Percentiles rank a stretch among this genome's conserved stretches.
Conservation (phyloP, 2,329 filamentous ascomycete genomes). For the Dactylonectria macrodidyma region DNA sequence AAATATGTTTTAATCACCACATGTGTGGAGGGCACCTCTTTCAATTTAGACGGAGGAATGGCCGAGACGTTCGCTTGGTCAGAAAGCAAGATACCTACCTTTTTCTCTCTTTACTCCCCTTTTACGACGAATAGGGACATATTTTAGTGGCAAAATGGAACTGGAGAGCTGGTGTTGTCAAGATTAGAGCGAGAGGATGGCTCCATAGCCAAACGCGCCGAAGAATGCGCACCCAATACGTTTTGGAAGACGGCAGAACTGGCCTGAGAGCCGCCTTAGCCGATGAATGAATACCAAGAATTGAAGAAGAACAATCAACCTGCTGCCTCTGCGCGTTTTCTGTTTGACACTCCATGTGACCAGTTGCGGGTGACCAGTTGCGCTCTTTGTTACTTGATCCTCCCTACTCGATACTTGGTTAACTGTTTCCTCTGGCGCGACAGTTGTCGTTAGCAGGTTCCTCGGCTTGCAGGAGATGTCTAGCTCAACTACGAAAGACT, state of each 20-base stretch:
- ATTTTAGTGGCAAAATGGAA: constrained; percentile 23
- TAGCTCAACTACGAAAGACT: background rate
- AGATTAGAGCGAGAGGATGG: constrained; percentile 35
- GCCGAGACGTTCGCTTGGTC: constrained; percentile 39
- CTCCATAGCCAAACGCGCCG: constrained; percentile 35
- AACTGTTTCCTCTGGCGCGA: background rate
- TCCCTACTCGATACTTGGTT: background rate
- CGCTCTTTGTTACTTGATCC: too few species aligned
- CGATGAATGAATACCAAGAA: constrained; percentile 28
- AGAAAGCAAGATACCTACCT: constrained; percentile 40
- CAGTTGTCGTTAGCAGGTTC: background rate
- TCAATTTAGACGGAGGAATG: constrained; percentile 46
- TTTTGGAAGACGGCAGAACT: constrained; percentile 23
- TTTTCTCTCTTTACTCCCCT: constrained; percentile 27
- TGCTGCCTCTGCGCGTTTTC: background rate
- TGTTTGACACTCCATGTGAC: background rate
- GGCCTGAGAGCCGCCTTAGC: constrained; percentile 16
- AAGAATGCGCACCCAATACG: constrained; percentile 31
- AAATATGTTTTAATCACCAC: constrained; percentile 35
- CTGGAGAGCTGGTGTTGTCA: constrained; percentile 19
- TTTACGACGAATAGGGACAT: constrained; percentile 23
- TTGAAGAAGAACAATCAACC: background rate
- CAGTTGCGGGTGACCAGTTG: too few species aligned
- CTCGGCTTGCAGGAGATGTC: background rate
- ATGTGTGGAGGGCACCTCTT: constrained; percentile 40